These are phyloP conservation scores for Colletotrichum lupini DNA, from an alignment of 2,329 filamentous ascomycete species.

Conservation along the genomic window DNA sequence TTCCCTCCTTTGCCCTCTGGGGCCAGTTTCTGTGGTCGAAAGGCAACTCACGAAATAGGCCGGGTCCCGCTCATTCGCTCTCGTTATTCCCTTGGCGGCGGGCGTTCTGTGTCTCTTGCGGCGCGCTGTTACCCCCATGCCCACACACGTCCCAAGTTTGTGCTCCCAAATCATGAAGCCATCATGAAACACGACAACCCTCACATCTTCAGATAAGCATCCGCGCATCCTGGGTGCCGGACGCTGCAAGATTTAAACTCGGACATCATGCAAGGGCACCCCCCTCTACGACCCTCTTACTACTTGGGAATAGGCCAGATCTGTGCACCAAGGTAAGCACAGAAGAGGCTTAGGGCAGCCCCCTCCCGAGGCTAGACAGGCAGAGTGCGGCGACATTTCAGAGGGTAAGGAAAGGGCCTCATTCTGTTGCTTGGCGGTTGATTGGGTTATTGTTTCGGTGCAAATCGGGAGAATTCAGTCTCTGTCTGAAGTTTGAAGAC, in stretches of 20 bases:
- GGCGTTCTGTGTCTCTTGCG: not conserved
- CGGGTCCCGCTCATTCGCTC: constrained; percentile 5
- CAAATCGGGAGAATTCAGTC: not conserved
- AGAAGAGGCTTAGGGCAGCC: not conserved
- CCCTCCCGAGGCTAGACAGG: not conserved
- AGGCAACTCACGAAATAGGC: not conserved
- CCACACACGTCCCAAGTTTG: constrained; percentile 5
- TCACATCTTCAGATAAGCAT: constrained; percentile 33
- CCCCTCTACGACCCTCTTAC: not conserved
- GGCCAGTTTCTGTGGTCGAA: no score
- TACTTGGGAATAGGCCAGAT: not conserved
- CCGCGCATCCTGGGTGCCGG: constrained; percentile 25
- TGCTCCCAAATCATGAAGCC: constrained; percentile 36
- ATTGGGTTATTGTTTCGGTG: constrained; percentile 29
- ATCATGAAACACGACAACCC: constrained; percentile 36
- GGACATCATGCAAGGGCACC: constrained; percentile 10
- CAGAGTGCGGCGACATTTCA: not conserved
- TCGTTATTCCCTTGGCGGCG: constrained; percentile 15
- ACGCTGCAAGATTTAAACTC: constrained; percentile 29
- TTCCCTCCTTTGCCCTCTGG: not conserved
- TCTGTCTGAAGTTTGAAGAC: constrained; percentile 2
- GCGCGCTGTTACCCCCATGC: not conserved
- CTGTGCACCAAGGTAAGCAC: not conserved
- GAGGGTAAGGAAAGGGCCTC: no score
- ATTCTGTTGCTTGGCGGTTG: not conserved